A percentile compares a stretch with the other conserved stretches of the same genome.
Conservation (phyloP, 2,329 filamentous ascomycete genomes). For the Cyanodermella asteris region DNA sequence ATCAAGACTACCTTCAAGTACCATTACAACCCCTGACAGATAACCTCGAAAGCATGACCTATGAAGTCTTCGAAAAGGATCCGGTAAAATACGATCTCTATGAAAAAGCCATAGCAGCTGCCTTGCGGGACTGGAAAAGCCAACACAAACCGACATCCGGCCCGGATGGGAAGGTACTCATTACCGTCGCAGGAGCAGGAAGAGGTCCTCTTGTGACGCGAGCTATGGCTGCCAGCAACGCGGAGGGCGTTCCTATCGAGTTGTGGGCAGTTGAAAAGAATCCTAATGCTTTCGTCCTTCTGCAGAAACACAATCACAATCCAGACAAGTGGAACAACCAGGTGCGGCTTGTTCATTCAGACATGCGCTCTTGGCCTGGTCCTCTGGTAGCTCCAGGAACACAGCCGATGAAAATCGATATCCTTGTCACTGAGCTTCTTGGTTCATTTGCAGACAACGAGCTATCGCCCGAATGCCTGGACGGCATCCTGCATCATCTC, state of each 20-base stretch:
- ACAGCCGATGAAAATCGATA: slow-evolving; percentile 37
- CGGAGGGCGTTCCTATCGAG: slow-evolving; percentile 55
- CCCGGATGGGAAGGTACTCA: slow-evolving; percentile 47
- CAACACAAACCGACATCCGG: slow-evolving; percentile 55
- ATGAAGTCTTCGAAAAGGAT: slow-evolving; percentile 96
- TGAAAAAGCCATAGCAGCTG: slow-evolving; percentile 60
- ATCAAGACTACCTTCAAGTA: slow-evolving; percentile 89
- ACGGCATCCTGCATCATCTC: slow-evolving; percentile 86
- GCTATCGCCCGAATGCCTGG: slow-evolving; percentile 84
- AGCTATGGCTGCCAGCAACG: slow-evolving; percentile 57
- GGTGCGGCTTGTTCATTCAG: slow-evolving; percentile 79
- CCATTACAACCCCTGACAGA: slow-evolving; percentile 87
- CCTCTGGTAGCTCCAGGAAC: slow-evolving; percentile 21
- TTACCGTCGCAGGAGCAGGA: slow-evolving; percentile 84
- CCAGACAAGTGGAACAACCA: slow-evolving; percentile 54
- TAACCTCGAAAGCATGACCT: slow-evolving; percentile 90
- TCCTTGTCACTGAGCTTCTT: slow-evolving; percentile 79
- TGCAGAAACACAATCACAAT: slow-evolving; percentile 83
- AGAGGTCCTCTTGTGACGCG: slow-evolving; percentile 80
- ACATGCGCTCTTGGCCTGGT: slow-evolving; percentile 93
- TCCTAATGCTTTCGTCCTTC: slow-evolving; percentile 84
- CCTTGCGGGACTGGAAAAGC: slow-evolving; percentile 56
- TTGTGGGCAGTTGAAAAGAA: slow-evolving; percentile 93
- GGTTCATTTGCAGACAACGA: slow-evolving; percentile 96
- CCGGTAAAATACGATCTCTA: slow-evolving; percentile 97